Base-by-base conservation (phyloP, 495 filamentous ascomycete species). In the Elaphomyces granulatus region DNA sequence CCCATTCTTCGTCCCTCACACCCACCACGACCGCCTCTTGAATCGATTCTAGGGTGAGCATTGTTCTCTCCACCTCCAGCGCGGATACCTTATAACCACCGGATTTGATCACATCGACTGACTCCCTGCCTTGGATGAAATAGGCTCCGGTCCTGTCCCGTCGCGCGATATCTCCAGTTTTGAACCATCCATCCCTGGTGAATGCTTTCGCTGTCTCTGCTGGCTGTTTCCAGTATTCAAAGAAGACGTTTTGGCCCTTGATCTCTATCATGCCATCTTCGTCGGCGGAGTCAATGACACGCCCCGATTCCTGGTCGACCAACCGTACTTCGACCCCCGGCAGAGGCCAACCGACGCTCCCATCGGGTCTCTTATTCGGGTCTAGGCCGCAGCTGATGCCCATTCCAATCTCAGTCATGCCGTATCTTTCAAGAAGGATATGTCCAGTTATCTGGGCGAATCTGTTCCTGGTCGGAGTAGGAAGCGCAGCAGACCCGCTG, bases 401-500 rank as follows among this genome's bases (percentile, higher is more conserved):
- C 39, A 67, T 67, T 3, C 62, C 62, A 18, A 66, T 63, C 46
- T 67, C 64, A 1, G 64, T 67, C 64, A 67, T 67, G 3, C 64
- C 64, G 28, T 63, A 67, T 0, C 64, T 55, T 46, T 67, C 64
- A 2, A 67, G 55, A 21, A 67, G 41, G 14, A 48, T 51, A 42
- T 67, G 61, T 19, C 60, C 56, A 0, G 61, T 61, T 32, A 63
- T 60, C 19, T 59, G 53, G 7, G 57, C 59, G 18, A 64, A 67
- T 41, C 58, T 59, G n/a, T 48, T 36, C 41, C 64, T 64, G 38
- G 63, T 63, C 0, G 61, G 61, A 0, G 63, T 64, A 0, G 61
- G 63, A 2, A 66, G 52, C 0, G 63, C 61, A n/a, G 63, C 63
- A 1, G 63, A 67, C 9, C 64, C 64, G 38, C 57, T 61, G 14